A percentile compares a stretch with the other conserved stretches of the same genome.
Evolutionary conservation across 1,139 yeast genomes (phyloP).

Genomic region (Debaryomyces coudertii): DNA sequence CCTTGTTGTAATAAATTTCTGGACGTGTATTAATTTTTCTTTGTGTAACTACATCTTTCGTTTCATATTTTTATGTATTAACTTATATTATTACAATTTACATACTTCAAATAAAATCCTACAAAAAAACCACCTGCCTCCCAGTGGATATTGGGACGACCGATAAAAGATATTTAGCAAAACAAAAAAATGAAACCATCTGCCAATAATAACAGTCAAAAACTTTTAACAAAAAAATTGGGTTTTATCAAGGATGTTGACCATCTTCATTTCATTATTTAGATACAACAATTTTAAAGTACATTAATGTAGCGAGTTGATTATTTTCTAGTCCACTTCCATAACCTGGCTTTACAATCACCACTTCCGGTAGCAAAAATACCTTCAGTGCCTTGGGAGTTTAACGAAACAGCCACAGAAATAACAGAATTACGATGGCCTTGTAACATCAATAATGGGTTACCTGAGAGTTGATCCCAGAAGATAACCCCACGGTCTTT

Average conservation of each 20-base stretch:
- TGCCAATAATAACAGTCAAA: not conserved
- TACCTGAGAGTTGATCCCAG: constrained; percentile 94
- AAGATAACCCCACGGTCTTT: constrained; percentile 96
- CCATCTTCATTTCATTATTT: not conserved
- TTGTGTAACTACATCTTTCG: constrained; percentile 4
- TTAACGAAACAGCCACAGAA: constrained; percentile 86
- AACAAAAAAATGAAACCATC: not conserved
- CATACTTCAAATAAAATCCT: constrained; percentile 6
- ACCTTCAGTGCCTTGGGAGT: constrained; percentile 68
- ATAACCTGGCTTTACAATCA: constrained; percentile 95
- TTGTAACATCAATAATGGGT: constrained; percentile 92
- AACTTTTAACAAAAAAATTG: not conserved
- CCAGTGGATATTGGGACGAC: constrained; percentile 1
- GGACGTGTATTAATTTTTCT: constrained; percentile 1
- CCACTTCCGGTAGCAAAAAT: constrained; percentile 98
- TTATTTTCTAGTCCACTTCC: constrained; percentile 65
- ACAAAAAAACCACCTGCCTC: constrained; percentile 1
- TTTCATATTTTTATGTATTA: not conserved
- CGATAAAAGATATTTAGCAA: not conserved
- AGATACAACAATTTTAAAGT: constrained; percentile 1
- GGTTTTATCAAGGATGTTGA: not conserved
- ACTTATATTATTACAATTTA: constrained; percentile 8
- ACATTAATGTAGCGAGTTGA: not conserved
- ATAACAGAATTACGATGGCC: constrained; percentile 97
- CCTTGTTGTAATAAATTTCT: constrained; percentile 5